phyloP scores from a whole-genome alignment of 129 eudicot genomes.

The Sambucus nigra region DNA sequence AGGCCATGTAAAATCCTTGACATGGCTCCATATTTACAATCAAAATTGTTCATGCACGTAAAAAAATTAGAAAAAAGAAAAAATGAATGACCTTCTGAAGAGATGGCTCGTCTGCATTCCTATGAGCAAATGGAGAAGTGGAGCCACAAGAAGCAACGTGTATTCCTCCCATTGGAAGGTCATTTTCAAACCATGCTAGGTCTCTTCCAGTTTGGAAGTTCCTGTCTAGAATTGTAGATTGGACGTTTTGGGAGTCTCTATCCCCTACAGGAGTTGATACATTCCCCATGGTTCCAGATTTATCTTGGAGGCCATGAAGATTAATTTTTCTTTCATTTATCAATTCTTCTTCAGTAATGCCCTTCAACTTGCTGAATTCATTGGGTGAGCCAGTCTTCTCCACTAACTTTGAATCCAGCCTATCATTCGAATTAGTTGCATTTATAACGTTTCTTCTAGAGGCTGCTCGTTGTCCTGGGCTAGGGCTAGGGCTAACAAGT shows the following conservation, averaged over 20 bases:
- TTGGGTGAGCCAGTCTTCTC: conserved; percentile 21
- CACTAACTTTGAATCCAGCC: conserved; percentile 9
- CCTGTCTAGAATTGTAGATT: conserved; percentile 10
- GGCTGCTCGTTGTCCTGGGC: conserved; percentile 11
- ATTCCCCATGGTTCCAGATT: conserved; percentile 14
- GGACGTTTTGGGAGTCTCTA: conserved; percentile 10
- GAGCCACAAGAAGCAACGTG: conserved; percentile 11
- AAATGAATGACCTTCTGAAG: conserved; percentile 34
- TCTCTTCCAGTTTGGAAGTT: conserved; percentile 6
- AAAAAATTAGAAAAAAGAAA: background rate
- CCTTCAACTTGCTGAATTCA: conserved; percentile 7
- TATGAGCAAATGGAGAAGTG: conserved; percentile 15
- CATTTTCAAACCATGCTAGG: conserved; percentile 8
- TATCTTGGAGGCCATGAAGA: conserved; percentile 10
- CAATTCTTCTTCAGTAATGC: conserved; percentile 16
- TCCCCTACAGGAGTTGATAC: conserved; percentile 10
- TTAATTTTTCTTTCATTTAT: conserved; percentile 8
- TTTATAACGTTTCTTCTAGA: conserved; percentile 5
- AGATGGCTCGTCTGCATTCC: conserved; percentile 17
- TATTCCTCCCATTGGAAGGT: conserved; percentile 7
- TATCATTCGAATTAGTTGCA: conserved; percentile 10
- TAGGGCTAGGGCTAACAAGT: background rate
- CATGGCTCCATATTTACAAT: background rate
- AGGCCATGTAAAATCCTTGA: background rate
- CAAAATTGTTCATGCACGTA: background rate